Percentiles rank a stretch among this genome's conserved stretches.
Evolutionary conservation across 176 grass and related monocot species (phyloP).

Genomic region (Carex parvula): DNA sequence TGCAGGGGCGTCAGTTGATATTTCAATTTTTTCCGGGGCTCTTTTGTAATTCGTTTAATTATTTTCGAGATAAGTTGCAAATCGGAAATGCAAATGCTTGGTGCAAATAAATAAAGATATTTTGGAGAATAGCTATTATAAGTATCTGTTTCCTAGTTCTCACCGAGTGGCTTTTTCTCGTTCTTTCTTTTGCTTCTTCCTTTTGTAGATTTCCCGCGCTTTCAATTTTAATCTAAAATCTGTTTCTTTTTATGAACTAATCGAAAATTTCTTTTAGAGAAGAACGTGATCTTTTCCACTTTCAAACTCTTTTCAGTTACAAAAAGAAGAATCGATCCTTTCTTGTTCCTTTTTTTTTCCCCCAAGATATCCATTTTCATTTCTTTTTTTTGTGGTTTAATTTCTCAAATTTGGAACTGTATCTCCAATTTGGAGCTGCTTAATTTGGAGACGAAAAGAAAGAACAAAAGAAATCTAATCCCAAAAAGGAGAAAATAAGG

Average conservation of each 20-base stretch:
- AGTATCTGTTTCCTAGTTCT: slow-evolving; percentile 7
- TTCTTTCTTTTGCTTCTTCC: neutral
- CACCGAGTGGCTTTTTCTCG: neutral
- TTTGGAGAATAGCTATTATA: neutral
- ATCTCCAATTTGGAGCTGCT: neutral
- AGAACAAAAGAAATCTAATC: neutral
- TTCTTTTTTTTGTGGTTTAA: neutral
- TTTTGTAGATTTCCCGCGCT: neutral
- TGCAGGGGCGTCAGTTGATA: neutral
- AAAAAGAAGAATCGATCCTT: neutral
- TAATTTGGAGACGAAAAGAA: neutral
- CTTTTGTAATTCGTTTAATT: neutral
- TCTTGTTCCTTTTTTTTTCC: neutral
- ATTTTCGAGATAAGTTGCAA: neutral
- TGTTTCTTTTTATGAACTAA: neutral
- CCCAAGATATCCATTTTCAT: neutral
- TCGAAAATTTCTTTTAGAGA: neutral
- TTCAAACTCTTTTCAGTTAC: neutral
- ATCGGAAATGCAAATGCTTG: neutral
- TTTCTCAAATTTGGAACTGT: neutral
- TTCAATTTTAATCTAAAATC: neutral
- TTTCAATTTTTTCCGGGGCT: neutral
- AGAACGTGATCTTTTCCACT: slow-evolving; percentile 3
- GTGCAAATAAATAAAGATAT: neutral
- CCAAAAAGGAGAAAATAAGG: slow-evolving; percentile 6